These are phyloP conservation scores for Discostella pseudostelligera DNA, from an alignment of 108 stramenopile species.

Conservation along the genomic window DNA sequence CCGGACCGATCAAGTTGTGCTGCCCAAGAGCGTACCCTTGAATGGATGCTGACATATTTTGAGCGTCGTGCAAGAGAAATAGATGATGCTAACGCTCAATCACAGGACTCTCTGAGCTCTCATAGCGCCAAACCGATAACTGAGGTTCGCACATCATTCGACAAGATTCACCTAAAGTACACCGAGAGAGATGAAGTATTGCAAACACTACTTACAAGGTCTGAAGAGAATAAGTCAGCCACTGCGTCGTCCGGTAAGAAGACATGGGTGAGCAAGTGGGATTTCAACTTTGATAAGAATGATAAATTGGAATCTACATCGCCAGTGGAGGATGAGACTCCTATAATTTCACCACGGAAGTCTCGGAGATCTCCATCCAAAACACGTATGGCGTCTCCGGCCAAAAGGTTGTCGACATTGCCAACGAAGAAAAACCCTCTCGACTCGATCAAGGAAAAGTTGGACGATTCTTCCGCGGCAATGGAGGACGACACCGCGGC, in stretches of 20 bases:
- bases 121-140: neutral
- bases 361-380: neutral
- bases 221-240: slow-evolving; percentile 3
- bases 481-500: too few species aligned
- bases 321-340: neutral
- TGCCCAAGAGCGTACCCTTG: slow-evolving; percentile 5
- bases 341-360: neutral
- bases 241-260: slow-evolving; percentile 8
- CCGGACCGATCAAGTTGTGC: slow-evolving; percentile 9
- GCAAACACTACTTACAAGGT: slow-evolving; percentile 9
- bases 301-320: neutral
- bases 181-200: slow-evolving; percentile 16
- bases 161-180: slow-evolving; percentile 6
- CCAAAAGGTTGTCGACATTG: neutral
- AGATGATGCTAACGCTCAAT: slow-evolving; percentile 6
- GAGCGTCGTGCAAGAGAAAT: slow-evolving; percentile 11
- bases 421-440: neutral
- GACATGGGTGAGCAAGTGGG: slow-evolving; percentile 21
- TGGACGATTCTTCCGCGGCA: neutral
- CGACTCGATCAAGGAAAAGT: neutral
- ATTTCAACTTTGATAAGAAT: slow-evolving; percentile 15
- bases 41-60: slow-evolving; percentile 4
- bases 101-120: slow-evolving; percentile 6
- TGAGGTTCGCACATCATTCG: neutral
- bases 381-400: neutral